Evolutionary conservation across 768 basidiomycete genomes (phyloP).

Genomic region (Tulasnella sp.): DNA sequence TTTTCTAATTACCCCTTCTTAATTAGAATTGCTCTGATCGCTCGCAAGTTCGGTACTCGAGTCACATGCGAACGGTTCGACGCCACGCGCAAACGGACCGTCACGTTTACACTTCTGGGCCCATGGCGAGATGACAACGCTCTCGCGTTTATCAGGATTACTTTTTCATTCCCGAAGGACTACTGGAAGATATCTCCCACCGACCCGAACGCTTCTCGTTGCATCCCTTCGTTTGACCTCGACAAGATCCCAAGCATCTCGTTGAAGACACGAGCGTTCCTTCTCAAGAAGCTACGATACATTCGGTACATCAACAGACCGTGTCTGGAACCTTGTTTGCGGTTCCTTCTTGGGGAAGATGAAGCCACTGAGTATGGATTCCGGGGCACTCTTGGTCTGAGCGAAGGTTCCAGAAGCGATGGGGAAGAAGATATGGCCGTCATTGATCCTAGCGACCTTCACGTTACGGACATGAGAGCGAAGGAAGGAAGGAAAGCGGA

Average conservation of each 20-base stretch:
- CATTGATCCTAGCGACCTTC: conserved; percentile 43
- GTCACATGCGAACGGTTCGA: conserved; percentile 35
- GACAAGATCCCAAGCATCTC: conserved; percentile 80
- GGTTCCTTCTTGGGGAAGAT: conserved; percentile 74
- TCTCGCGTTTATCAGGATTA: conserved; percentile 77
- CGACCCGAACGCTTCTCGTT: conserved; percentile 45
- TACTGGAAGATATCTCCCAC: conserved; percentile 56
- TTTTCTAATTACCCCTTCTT: neutral
- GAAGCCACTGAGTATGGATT: conserved; percentile 41
- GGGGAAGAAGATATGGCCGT: conserved; percentile 46
- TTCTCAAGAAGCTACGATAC: conserved; percentile 68
- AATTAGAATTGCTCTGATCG: conserved; percentile 17
- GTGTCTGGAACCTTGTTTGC: conserved; percentile 77
- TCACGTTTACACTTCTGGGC: conserved; percentile 80
- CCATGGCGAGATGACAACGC: conserved; percentile 84
- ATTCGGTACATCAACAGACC: conserved; percentile 72
- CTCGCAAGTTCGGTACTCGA: conserved; percentile 21
- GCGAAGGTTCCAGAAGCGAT: conserved; percentile 64
- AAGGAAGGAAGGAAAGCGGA: neutral
- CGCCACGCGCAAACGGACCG: conserved; percentile 50
- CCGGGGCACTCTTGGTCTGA: conserved; percentile 40
- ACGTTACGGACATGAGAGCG: conserved; percentile 31
- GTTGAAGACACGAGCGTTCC: conserved; percentile 67
- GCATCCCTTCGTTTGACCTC: conserved; percentile 53
- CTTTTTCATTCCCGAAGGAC: conserved; percentile 80